Conservation (phyloP, 2,329 filamentous ascomycete species). For the Ascosphaera aggregata region DNA sequence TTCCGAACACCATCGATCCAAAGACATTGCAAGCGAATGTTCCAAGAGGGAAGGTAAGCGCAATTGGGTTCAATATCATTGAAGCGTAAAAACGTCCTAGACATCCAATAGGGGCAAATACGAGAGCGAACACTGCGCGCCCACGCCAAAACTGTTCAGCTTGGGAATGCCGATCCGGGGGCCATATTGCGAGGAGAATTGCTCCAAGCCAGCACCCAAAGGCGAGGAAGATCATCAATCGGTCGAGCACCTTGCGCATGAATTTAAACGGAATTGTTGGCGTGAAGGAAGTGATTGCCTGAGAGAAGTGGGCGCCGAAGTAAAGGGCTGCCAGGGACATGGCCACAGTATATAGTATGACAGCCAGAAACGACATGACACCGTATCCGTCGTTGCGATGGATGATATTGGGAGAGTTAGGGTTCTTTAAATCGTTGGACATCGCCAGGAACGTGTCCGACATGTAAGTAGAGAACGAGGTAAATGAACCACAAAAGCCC, state of each 20-base stretch:
- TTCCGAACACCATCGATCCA: conserved; percentile 52
- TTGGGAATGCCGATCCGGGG: conserved; percentile 29
- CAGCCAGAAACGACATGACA: conserved; percentile 56
- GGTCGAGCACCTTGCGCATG: conserved; percentile 40
- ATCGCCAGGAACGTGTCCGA: conserved; percentile 58
- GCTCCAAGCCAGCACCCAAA: conserved; percentile 60
- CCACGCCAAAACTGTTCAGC: conserved; percentile 45
- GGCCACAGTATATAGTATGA: conserved; percentile 47
- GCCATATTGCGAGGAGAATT: conserved; percentile 45
- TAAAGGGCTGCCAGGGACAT: conserved; percentile 47
- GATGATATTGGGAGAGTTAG: conserved; percentile 20
- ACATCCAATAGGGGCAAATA: conserved; percentile 65
- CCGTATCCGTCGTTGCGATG: conserved; percentile 51
- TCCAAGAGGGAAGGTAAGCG: conserved; percentile 53
- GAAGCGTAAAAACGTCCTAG: conserved; percentile 52
- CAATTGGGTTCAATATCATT: conserved; percentile 41
- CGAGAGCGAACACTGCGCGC: conserved; percentile 47
- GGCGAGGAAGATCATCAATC: conserved; percentile 36
- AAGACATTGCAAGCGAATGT: conserved; percentile 65
- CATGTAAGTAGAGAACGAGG: conserved; percentile 71
- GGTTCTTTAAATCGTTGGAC: conserved; percentile 44
- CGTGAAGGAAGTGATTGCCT: conserved; percentile 31
- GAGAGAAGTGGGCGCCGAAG: conserved; percentile 51
- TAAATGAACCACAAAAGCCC: conserved; percentile 75
- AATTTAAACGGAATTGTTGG: conserved; percentile 36